Evolutionary conservation across 208 protist genomes (phyloP).

Genomic region (Porcisia hertigi): DNA sequence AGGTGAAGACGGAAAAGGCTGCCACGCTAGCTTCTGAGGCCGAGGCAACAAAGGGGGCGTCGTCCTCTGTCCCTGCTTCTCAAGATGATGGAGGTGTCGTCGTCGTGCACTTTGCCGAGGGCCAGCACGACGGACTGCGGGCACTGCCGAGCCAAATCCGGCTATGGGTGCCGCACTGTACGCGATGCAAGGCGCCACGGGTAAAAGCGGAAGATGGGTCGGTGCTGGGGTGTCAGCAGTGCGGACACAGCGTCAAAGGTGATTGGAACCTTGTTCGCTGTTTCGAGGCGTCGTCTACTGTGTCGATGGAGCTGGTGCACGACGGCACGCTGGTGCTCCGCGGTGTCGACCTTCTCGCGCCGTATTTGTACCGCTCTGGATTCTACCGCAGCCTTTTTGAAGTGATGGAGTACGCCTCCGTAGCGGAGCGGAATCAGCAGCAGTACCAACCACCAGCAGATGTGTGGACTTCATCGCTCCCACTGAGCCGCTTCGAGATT

Average conservation of each 20-base stretch:
- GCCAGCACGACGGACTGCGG: conserved; percentile 23
- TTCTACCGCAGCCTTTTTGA: conserved; percentile 69
- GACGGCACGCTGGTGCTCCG: conserved; percentile 78
- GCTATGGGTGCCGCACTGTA: conserved; percentile 78
- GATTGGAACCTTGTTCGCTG: conserved; percentile 67
- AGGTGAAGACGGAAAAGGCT: conserved; percentile 23
- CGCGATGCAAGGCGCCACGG: conserved; percentile 42
- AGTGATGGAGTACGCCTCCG: conserved; percentile 26
- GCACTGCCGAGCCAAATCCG: conserved; percentile 72
- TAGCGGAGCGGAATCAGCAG: conserved; percentile 25
- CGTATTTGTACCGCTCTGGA: conserved; percentile 73
- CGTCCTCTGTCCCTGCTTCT: conserved; percentile 15
- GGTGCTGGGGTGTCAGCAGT: conserved; percentile 46
- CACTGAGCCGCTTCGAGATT: conserved; percentile 72
- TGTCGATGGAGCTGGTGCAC: conserved; percentile 77
- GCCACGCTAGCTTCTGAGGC: not conserved
- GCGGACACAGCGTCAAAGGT: conserved; percentile 39
- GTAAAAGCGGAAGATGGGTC: conserved; percentile 61
- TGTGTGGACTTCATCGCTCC: conserved; percentile 65
- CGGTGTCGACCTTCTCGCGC: conserved; percentile 66
- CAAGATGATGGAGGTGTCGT: conserved; percentile 61
- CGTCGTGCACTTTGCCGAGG: conserved; percentile 64
- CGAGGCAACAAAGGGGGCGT: conserved; percentile 1
- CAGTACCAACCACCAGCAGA: conserved; percentile 28
- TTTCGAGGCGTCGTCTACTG: conserved; percentile 45